Evolutionary conservation across 768 basidiomycete genomes (phyloP), one percentile per base, ranked within the genome.

Genomic region (Suillus lakei): DNA sequence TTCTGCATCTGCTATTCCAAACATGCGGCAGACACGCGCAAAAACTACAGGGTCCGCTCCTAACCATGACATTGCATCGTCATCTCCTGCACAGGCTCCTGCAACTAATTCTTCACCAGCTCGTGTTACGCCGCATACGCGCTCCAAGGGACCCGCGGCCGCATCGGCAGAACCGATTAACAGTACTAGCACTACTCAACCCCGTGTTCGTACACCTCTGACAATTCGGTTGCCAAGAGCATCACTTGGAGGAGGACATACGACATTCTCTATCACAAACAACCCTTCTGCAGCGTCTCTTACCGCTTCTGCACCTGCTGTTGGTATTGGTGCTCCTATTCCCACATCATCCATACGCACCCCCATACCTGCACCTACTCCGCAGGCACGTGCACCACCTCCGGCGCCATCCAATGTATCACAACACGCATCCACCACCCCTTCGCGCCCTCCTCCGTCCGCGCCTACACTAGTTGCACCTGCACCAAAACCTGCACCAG

Each of bases 151-250:
- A 39, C 58, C 58, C 8, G 16, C 36, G 8, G 36, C 16, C 0
- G 18, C 23, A 21, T 12, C 39, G 10, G 18, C 36, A 59, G 58
- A 41, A 26, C 18, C 58, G 39, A 59, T 26, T 21, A 53, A 10
- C 28, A 53, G 51, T 30, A 21, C 28, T 10, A 28, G 48, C 26
- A 18, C 56, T 26, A 10, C 34, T 21, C 58, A 26, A 30, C 41
- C 58, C 39, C 58, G 39, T 2, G 26, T 43, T 41, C 58, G 58
- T 41, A 41, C 58, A 21, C 41, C 58, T 1, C 18, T 59, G 10
- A 59, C 58, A 28, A 59, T 59, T 13, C 58, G 58, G 23, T 30
- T 59, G 16, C 58, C 58, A 28, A 59, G 58, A 41, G 28, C 55
- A 56, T 36, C 55, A 3, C 13, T 36, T 38, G n/a, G 5, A 9